Evolutionary conservation across 257 asterid species (phyloP), one percentile per base, ranked within the genome.

Genomic region (Solanum appendiculatum): DNA sequence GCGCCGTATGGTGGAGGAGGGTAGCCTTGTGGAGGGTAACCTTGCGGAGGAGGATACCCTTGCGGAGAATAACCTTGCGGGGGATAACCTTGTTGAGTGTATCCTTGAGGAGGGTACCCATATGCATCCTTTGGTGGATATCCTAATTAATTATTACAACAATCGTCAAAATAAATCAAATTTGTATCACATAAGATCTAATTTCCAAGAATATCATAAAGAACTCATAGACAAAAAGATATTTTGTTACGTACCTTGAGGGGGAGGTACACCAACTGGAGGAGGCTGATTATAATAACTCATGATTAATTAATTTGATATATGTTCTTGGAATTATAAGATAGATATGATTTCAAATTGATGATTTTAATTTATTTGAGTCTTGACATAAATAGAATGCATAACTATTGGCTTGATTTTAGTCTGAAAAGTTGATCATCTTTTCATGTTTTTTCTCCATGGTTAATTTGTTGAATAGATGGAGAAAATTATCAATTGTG

Each of bases 1-100:
- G 91, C 88, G 48, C 89, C 90, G 25, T 90, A 91, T 0, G 91
- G 93, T 4, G 91, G 94, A 90, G 94, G 94, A 82, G 91, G 91
- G 1, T 92, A 90, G 2, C 94, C 93, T 9, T 88, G 89, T 13
- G 91, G 93, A n/a, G 91, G 92, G 85, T 91, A 74, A 1, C 63
- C 85, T 14, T 27, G 88, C 9, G 48, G 89, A 40, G 90, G 81
- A 33, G 92, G 91, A 85, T 91, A 70, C 2, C 87, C 83, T 29
- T 56, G 88, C 4, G 66, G 89, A 20, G 69, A 60, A 25, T 75
- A 74, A 5, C 36, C 73, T 74, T 74, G 85, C 0, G 87, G 88
- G 7, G 40, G 3, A 2, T 84, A 85, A 7, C 64, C 81, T 31
- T n/a, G n/a, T n/a, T n/a, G n/a, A n/a, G n/a, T n/a, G n/a, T n/a